phyloP scores from a whole-genome alignment of 495 filamentous ascomycete genomes.

The Lasiosphaeria ovina region DNA sequence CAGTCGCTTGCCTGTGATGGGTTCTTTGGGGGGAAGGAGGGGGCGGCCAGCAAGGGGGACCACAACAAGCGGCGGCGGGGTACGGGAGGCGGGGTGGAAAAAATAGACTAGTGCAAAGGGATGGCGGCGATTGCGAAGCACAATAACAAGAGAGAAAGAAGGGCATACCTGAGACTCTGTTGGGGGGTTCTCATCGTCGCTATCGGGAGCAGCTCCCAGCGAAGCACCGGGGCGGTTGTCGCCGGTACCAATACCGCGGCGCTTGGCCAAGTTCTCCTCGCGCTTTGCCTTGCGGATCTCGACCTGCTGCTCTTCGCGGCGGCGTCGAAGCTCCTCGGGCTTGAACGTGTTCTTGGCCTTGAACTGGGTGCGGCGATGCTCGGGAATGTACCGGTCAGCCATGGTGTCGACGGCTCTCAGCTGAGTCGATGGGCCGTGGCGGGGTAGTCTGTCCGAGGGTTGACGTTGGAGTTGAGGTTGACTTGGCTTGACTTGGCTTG shows the following conservation, averaged over 20 bases:
- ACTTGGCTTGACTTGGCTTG: no score
- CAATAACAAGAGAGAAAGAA: constrained; percentile 13
- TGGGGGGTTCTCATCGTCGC: constrained; percentile 91
- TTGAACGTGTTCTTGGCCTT: constrained; percentile 99
- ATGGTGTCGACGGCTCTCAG: constrained; percentile 56
- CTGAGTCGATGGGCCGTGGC: constrained; percentile 24
- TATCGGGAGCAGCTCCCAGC: constrained; percentile 84
- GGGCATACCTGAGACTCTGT: constrained; percentile 92
- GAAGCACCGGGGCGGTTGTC: constrained; percentile 82
- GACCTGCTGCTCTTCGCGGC: constrained; percentile 97
- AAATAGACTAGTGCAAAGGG: background rate
- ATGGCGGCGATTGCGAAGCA: background rate
- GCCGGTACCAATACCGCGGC: constrained; percentile 80
- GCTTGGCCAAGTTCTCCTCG: constrained; percentile 97
- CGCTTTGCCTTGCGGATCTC: constrained; percentile 98
- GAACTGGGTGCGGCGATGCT: constrained; percentile 98
- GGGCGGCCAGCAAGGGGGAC: constrained; percentile 1
- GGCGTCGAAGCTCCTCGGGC: constrained; percentile 96
- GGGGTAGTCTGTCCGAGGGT: constrained; percentile 34
- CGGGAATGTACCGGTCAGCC: constrained; percentile 98
- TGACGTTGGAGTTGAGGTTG: constrained; percentile 24
- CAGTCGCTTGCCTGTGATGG: background rate
- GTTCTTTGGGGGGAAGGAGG: background rate
- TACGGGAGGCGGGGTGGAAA: constrained; percentile 13
- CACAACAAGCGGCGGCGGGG: constrained; percentile 14